Conservation (phyloP, 495 filamentous ascomycete genomes). For the Rostrohypoxylon terebratum region DNA sequence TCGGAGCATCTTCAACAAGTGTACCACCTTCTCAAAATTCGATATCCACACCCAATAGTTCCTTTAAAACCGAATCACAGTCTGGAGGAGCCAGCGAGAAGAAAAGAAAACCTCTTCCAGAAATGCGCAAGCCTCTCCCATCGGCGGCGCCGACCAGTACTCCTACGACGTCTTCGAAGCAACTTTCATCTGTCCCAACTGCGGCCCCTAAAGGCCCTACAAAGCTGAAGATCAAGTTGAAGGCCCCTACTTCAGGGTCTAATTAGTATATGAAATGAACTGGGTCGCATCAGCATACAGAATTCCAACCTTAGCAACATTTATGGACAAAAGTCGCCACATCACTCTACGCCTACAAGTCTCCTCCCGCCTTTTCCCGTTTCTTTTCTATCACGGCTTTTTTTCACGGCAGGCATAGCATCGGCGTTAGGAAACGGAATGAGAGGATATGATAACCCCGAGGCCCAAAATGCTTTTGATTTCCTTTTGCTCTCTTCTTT, state of each 20-base stretch:
- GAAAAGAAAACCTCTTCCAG: slow-evolving; percentile 47
- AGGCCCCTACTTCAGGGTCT: slow-evolving; percentile 36
- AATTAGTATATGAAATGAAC: slow-evolving; percentile 16
- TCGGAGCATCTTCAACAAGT: slow-evolving; percentile 3
- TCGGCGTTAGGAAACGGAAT: slow-evolving; percentile 18
- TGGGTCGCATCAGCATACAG: neutral
- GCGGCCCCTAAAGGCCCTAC: slow-evolving; percentile 35
- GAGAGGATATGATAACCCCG: slow-evolving; percentile 15
- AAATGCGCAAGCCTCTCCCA: slow-evolving; percentile 57
- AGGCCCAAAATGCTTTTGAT: slow-evolving; percentile 1
- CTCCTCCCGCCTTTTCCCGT: neutral
- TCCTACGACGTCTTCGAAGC: slow-evolving; percentile 44
- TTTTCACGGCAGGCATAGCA: slow-evolving; percentile 19
- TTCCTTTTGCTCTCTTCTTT: neutral
- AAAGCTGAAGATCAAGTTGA: slow-evolving; percentile 58
- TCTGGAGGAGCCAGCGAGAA: slow-evolving; percentile 31
- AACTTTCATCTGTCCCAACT: slow-evolving; percentile 34
- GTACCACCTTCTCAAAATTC: slow-evolving; percentile 14
- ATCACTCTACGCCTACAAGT: neutral
- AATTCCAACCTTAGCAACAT: neutral
- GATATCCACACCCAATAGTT: neutral
- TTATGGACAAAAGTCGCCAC: neutral
- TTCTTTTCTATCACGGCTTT: slow-evolving; percentile 7
- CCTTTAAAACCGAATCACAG: slow-evolving; percentile 25
- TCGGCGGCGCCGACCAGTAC: slow-evolving; percentile 45